Evolutionary conservation across 2,329 filamentous ascomycete genomes (phyloP), one percentile per base, ranked within the genome.

Genomic region (Ceratocystis harringtonii): DNA sequence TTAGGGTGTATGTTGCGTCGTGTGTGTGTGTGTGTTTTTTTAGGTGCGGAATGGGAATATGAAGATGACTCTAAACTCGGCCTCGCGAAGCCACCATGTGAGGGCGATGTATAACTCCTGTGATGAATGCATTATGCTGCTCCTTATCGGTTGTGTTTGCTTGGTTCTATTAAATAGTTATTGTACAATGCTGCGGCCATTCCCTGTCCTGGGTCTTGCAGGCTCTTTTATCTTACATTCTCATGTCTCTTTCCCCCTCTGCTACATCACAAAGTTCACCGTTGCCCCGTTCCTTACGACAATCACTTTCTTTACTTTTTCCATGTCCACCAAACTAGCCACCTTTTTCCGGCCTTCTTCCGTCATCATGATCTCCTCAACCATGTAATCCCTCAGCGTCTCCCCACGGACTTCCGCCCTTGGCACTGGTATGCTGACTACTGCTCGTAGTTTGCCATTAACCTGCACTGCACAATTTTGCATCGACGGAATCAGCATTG

Each of bases 401-500:
- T 50, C 45, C 1, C 66, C 63, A 44, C 44, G 25, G 12, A 61
- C 28, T 2, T 78, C 74, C 10, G 73, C 76, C 30, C 73, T 70
- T 55, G 79, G 76, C 32, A 79, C 78, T 0, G 83, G 79, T 28
- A 94, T 83, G 1, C 85, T 78, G n/a, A 87, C 80, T 0, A 82
- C 82, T 68, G 86, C 86, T 45, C 84, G 84, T 68, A 89, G 74
- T 73, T 87, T 91, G n/a, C 90, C 90, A 71, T 95, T 90, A 68
- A 95, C 76, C 71, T 91, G 87, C 17, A 95, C 84, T 0, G 86
- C 86, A 69, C 84, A 88, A 2, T 73, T 76, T 72, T 80, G 75
- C 69, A 81, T 71, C 43, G 60, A 45, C 69, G 78, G 72, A 65
- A 79, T 70, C 12, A 65, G 44, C 10, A 67, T 36, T 7, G 19